A percentile compares a stretch with the other conserved stretches of the same genome.
Evolutionary conservation across 2,329 filamentous ascomycete species (phyloP).

Genomic region (Pyrenophora teres): DNA sequence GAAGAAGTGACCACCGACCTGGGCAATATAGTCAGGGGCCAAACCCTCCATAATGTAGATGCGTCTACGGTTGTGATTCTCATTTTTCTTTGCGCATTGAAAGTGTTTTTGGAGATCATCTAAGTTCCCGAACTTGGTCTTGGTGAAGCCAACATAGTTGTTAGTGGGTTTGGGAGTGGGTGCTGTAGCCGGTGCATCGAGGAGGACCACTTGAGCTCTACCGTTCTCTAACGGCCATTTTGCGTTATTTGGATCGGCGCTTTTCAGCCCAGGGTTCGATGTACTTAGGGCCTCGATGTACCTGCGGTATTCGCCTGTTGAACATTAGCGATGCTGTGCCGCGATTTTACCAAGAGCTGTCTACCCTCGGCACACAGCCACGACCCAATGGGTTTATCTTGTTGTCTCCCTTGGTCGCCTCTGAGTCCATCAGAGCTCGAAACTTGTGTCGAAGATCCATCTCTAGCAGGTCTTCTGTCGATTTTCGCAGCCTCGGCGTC

Average conservation of each 20-base stretch:
- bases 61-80: conserved; percentile 21
- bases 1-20: conserved; percentile 39
- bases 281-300: conserved; percentile 37
- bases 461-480: not conserved
- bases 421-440: conserved; percentile 5
- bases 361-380: conserved; percentile 39
- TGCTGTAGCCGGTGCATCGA: conserved; percentile 20
- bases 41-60: conserved; percentile 45
- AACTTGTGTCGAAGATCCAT: too few relatives aligned
- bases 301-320: conserved; percentile 32
- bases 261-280: conserved; percentile 37
- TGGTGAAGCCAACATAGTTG: conserved; percentile 17
- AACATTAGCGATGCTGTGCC: conserved; percentile 8
- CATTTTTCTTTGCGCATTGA: not conserved
- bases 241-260: conserved; percentile 38
- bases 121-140: conserved; percentile 18
- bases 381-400: conserved; percentile 15
- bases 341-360: not conserved
- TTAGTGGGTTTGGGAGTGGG: not conserved
- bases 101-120: conserved; percentile 28
- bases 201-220: conserved; percentile 31
- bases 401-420: conserved; percentile 4
- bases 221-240: conserved; percentile 21
- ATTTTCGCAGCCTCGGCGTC: conserved; percentile 1
- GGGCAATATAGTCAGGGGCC: conserved; percentile 35